These are phyloP conservation scores for Zizania latifolia DNA, from an alignment of 176 grass and related monocot genomes.

Conservation along the genomic window DNA sequence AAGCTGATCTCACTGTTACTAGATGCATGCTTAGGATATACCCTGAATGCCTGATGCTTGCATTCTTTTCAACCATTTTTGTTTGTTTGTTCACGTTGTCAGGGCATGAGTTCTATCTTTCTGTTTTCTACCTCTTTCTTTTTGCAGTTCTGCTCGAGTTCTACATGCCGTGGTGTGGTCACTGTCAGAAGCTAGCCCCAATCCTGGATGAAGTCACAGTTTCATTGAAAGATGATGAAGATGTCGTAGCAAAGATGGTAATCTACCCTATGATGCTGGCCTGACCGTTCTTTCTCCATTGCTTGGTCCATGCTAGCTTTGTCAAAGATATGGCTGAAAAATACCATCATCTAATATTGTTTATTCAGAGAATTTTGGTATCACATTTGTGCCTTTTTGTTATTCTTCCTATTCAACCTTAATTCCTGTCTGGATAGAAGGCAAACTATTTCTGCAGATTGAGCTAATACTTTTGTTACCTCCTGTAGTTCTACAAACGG, in stretches of 20 bases:
- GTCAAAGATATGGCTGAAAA: not conserved
- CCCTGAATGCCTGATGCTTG: not conserved
- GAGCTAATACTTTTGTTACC: constrained; percentile 22
- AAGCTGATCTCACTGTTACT: not conserved
- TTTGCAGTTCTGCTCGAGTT: constrained; percentile 60
- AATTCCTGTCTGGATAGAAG: not conserved
- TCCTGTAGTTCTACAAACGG: constrained; percentile 95
- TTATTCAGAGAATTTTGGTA: not conserved
- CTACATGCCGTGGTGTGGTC: constrained; percentile 63
- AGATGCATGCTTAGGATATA: not conserved
- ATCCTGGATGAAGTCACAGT: constrained; percentile 62
- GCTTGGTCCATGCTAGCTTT: not conserved
- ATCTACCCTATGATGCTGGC: not conserved
- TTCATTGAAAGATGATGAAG: constrained; percentile 44
- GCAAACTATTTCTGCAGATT: not conserved
- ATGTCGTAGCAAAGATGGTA: constrained; percentile 78
- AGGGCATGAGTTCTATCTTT: not conserved
- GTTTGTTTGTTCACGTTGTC: not conserved
- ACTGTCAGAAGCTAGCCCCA: constrained; percentile 54
- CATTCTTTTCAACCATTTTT: not conserved
- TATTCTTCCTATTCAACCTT: not conserved
- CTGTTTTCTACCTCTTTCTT: not conserved
- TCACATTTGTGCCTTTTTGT: not conserved
- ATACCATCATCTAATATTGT: not conserved
- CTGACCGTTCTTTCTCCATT: not conserved